phyloP scores from a whole-genome alignment of 2,329 filamentous ascomycete species.

The Pestalotiopsis sp. region DNA sequence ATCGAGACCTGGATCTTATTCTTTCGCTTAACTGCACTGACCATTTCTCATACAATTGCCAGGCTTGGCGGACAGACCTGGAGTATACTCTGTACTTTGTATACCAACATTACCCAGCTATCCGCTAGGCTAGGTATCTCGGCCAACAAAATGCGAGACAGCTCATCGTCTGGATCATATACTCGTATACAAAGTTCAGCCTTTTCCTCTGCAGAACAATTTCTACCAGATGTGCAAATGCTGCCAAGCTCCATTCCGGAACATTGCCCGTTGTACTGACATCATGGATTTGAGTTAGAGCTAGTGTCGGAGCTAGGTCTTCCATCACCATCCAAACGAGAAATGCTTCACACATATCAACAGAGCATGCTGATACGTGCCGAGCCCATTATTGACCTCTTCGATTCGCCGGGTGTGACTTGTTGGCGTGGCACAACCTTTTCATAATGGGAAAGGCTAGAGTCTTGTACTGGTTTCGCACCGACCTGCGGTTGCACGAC shows the following conservation, averaged over 20 bases:
- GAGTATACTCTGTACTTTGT: not conserved
- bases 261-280: conserved; percentile 19
- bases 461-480: conserved; percentile 80
- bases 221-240: not conserved
- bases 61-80: too few species aligned
- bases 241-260: not conserved
- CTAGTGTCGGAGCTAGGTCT: not conserved
- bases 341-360: not conserved
- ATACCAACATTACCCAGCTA: not conserved
- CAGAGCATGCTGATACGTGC: not conserved
- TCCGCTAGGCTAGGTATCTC: not conserved
- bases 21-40: too few species aligned
- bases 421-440: not conserved
- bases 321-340: not conserved
- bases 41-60: too few species aligned
- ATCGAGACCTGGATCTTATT: too few species aligned
- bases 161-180: not conserved
- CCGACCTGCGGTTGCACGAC: conserved; percentile 77
- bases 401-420: not conserved
- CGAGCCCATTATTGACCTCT: not conserved
- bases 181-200: not conserved
- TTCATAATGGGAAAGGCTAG: conserved; percentile 42
- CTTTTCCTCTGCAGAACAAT: not conserved
- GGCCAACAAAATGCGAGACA: not conserved
- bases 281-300: conserved; percentile 21